Conservation (phyloP, 2,329 filamentous ascomycete species). For the Phialocephala sp. region DNA sequence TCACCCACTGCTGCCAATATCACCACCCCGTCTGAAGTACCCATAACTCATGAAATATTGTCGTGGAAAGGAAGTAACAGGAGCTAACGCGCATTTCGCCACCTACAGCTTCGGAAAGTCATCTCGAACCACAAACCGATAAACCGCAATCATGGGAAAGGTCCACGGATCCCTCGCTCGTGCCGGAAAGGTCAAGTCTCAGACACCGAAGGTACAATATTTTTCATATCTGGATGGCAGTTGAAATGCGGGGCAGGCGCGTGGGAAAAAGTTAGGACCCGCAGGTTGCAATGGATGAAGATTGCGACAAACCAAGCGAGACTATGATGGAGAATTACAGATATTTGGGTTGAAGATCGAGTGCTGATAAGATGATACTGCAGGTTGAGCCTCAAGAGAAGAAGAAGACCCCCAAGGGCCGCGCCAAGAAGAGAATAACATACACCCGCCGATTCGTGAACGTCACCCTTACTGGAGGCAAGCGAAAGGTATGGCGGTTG, state of each 20-base stretch:
- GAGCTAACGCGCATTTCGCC: slow-evolving; percentile 27
- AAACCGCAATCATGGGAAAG: slow-evolving; percentile 78
- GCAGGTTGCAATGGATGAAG: neutral
- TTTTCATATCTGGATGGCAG: slow-evolving; percentile 22
- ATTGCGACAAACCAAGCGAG: no score
- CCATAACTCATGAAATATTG: neutral
- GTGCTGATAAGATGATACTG: slow-evolving; percentile 39
- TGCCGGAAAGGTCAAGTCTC: slow-evolving; percentile 98
- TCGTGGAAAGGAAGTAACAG: slow-evolving; percentile 2
- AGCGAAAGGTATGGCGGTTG: slow-evolving; percentile 78
- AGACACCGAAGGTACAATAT: slow-evolving; percentile 82
- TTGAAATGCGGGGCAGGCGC: slow-evolving; percentile 13
- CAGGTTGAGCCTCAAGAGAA: slow-evolving; percentile 92
- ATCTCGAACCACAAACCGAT: slow-evolving; percentile 34
- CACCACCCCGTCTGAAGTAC: neutral
- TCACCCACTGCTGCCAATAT: slow-evolving; percentile 6
- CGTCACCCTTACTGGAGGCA: slow-evolving; percentile 95
- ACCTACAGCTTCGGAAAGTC: slow-evolving; percentile 22
- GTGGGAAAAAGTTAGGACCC: slow-evolving; percentile 5
- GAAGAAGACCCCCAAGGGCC: slow-evolving; percentile 95
- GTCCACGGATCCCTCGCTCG: slow-evolving; percentile 93
- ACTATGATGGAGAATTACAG: slow-evolving; percentile 1
- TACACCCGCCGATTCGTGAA: slow-evolving; percentile 99
- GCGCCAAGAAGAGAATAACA: slow-evolving; percentile 93
- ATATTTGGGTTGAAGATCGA: slow-evolving; percentile 13